phyloP scores from a whole-genome alignment of 768 basidiomycete genomes.

The Cytidiella melzeri region DNA sequence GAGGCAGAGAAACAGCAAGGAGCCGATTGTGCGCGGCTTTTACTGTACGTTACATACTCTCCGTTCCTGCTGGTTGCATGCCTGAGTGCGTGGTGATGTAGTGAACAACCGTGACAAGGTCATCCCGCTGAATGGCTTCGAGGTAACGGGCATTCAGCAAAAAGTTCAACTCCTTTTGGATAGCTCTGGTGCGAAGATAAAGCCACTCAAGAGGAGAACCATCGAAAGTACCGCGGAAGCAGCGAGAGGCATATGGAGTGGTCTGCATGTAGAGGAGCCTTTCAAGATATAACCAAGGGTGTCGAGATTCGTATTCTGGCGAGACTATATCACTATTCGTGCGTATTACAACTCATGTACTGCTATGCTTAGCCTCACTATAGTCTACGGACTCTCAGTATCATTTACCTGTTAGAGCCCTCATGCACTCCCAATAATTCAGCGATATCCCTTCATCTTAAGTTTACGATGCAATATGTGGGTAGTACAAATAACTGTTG shows the following conservation, averaged over 20 bases:
- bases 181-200: constrained; percentile 83
- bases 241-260: constrained; percentile 86
- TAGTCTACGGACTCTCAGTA: neutral
- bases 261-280: constrained; percentile 74
- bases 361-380: neutral
- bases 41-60: constrained; percentile 56
- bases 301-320: neutral
- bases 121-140: constrained; percentile 68
- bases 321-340: neutral
- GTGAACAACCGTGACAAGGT: constrained; percentile 89
- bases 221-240: constrained; percentile 79
- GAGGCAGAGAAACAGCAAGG: constrained; percentile 63
- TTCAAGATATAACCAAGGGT: constrained; percentile 36
- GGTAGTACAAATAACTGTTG: too few relatives aligned
- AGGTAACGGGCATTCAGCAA: constrained; percentile 65
- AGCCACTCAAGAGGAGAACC: constrained; percentile 61
- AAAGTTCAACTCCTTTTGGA: constrained; percentile 83
- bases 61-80: neutral
- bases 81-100: constrained; percentile 30
- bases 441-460: neutral
- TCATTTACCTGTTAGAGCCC: neutral
- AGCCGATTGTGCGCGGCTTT: constrained; percentile 79
- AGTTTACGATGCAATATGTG: too few relatives aligned
- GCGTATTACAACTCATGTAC: neutral
- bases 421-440: neutral